Evolutionary conservation across 1,284 basidiomycete genomes (phyloP), one percentile per base, ranked within the genome.

Genomic region (Caloboletus inedulis): DNA sequence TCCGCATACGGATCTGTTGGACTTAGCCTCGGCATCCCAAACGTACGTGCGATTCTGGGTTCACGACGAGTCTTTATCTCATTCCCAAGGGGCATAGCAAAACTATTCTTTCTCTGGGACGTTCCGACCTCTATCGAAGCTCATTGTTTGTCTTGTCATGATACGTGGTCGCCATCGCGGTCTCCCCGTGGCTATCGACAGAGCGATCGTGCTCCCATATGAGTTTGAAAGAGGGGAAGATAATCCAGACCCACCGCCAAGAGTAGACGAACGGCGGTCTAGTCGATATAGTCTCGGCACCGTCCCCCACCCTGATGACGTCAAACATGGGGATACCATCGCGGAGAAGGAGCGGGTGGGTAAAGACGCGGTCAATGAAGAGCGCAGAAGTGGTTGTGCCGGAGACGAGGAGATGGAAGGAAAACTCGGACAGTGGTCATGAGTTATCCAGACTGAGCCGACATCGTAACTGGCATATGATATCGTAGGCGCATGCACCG

Each of bases 1-100:
- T 95, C 91, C 16, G 94, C 93, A 0, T 97, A 96, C 65, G 93
- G 93, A 4, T 89, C 89, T 4, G 92, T 97, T 54, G 94, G 94
- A 0, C 77, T 97, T 4, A 93, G 87, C 66, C 72, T 88, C 7
- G 87, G 86, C 8, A 73, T 85, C 34, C 82, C 84, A 23, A 74
- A 70, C n/a, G 86, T 87, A 51, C 21, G 69, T 60, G 16, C 1
- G 3, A 13, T 27, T 30, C 34, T 18, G 1, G 3, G n/a, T 29
- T 29, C 8, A 31, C 8, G 27, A 18, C 16, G 21, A 16, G 9
- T 37, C 5, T 43, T 43, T 21, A 27, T 43, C 42, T 59, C 42
- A 55, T 25, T 45, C 27, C 6, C 34, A 19, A 43, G 39, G 31
- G 29, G 16, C 44, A 16, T 33, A 89, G 88, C 74, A 78, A 63